These are phyloP conservation scores for Austroboletus niveus DNA, from an alignment of 1,284 basidiomycete genomes.

Conservation along the genomic window DNA sequence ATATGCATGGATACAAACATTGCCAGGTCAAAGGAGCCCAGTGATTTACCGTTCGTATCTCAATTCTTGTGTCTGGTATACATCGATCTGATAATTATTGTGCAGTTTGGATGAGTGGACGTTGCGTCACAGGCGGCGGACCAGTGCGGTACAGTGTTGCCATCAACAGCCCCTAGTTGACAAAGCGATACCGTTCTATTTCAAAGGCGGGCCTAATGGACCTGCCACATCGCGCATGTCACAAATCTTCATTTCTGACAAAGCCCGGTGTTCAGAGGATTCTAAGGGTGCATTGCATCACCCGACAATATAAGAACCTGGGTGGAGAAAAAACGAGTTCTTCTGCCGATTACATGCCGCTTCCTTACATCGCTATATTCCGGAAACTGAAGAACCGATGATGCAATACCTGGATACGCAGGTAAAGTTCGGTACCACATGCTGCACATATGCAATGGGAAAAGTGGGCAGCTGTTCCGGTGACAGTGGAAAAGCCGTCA, in stretches of 20 bases:
- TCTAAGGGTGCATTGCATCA: neutral
- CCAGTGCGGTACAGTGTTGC: too few species aligned
- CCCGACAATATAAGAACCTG: neutral
- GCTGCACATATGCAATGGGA: neutral
- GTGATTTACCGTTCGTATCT: neutral
- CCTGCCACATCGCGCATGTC: neutral
- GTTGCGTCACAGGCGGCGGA: too few species aligned
- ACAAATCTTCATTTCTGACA: constrained; percentile 1
- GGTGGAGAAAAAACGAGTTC: neutral
- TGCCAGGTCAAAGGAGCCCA: neutral
- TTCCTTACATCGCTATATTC: too few species aligned
- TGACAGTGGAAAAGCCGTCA: too few species aligned
- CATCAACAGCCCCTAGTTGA: too few species aligned
- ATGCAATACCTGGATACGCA: too few species aligned
- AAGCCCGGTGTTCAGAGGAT: neutral
- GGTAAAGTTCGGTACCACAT: neutral
- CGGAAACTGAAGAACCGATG: too few species aligned
- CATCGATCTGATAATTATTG: too few species aligned
- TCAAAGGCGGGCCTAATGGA: neutral
- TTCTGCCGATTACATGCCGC: too few species aligned
- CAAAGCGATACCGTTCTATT: neutral
- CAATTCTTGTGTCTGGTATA: too few species aligned
- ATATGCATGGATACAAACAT: neutral
- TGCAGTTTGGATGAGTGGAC: too few species aligned
- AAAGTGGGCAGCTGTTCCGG: too few species aligned